Evolutionary conservation across 2,329 filamentous ascomycete genomes (phyloP), one percentile per base, ranked within the genome.

Genomic region (Hypocrella siamensis): DNA sequence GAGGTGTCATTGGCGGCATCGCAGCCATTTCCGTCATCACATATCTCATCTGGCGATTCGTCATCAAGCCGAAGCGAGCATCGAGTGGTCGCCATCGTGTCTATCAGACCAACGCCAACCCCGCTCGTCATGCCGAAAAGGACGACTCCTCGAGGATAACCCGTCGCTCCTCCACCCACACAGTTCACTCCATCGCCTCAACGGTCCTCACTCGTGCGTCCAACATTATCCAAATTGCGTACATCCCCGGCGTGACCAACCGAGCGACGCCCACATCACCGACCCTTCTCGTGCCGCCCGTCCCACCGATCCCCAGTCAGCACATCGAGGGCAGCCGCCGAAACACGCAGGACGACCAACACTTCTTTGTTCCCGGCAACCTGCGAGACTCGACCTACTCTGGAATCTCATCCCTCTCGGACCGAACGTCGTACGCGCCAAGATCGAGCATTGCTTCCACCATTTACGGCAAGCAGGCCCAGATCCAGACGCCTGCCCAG

Each of bases 211-310:
- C 90, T 14, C 77, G 90, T 39, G 90, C 90, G 30, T 96, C 90
- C 47, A 98, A 98, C 61, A 88, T 98, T 51, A 98, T 98, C 46
- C 90, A 96, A 58, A 98, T 98, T 56, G 90, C 90, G 34, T 98
- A 96, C 55, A 96, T 98, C 42, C 90, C 90, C 11, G 90, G 90
- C 37, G 86, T 96, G 46, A 94, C 84, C 38, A 94, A 94, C 58
- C 74, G 88, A 42, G 85, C 86, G 10, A 76, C 78, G 6, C 80
- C 82, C 5, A 77, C 79, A n/a, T 88, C 84, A 1, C 82, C 83
- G 3, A 75, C 74, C 25, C 61, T 84, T 15, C 69, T 88, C 31
- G 80, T 92, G 4, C 85, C 86, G n/a, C 88, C 88, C 0, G 86
- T 98, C 4, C 90, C 90, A 26, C 85, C 88, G 12, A 84, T 96